These are phyloP conservation scores for Nepenthes alata DNA, from an alignment of 179 eudicot genomes.

Conservation along the genomic window DNA sequence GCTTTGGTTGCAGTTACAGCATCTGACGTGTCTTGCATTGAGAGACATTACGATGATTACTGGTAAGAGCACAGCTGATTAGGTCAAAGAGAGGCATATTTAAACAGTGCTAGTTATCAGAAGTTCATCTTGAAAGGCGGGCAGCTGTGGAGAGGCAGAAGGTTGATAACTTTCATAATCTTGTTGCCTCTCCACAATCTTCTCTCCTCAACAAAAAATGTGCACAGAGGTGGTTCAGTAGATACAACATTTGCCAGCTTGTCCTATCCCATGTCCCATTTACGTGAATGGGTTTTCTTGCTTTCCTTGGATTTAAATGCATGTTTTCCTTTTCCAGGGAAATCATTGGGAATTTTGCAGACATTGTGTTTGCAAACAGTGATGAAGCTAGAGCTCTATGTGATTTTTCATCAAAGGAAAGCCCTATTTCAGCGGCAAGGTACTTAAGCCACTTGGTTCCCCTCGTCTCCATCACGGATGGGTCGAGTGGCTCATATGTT, in stretches of 20 bases:
- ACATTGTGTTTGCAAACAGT: conserved; percentile 72
- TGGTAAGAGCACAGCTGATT: conserved; percentile 33
- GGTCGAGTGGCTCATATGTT: conserved; percentile 74
- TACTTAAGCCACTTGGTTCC: conserved; percentile 93
- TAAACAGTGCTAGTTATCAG: not conserved
- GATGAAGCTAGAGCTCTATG: conserved; percentile 90
- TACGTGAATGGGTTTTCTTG: too few species aligned
- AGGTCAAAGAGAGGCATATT: not conserved
- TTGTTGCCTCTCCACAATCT: not conserved
- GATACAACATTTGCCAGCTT: too few species aligned
- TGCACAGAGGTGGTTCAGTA: too few species aligned
- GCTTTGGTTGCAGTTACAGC: conserved; percentile 91
- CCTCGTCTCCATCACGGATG: conserved; percentile 84
- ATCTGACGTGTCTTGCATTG: conserved; percentile 89
- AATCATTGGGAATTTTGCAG: conserved; percentile 73
- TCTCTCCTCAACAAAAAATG: not conserved
- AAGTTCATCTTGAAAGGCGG: not conserved
- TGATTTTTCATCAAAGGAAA: conserved; percentile 61
- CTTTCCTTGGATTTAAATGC: not conserved
- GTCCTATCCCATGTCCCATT: too few species aligned
- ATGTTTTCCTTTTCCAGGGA: conserved; percentile 40
- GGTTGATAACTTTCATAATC: not conserved
- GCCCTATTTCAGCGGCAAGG: conserved; percentile 58
- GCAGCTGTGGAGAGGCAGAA: too few species aligned
- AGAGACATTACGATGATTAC: conserved; percentile 83